Evolutionary conservation across 768 basidiomycete species (phyloP), one percentile per base, ranked within the genome.

Genomic region (Omphalotus guepiniiformis): DNA sequence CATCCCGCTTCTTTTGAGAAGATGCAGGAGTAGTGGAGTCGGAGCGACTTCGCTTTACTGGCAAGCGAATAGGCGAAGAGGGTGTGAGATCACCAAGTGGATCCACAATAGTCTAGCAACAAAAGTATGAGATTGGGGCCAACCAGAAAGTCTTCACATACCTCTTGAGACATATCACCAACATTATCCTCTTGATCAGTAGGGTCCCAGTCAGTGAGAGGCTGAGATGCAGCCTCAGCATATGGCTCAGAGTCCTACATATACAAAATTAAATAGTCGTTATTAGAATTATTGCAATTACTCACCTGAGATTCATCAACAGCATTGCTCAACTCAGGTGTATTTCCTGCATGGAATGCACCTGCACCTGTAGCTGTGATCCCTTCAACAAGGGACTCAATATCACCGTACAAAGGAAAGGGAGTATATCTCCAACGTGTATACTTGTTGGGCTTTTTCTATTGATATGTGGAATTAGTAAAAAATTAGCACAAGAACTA

Each of bases 331-430:
- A 18, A 6, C 9, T 42, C 41, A 11, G 41, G 13, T 4, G 23
- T 13, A 9, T 16, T 16, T 6, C 16, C 55, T 21, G 51, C 22
- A 42, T 45, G 47, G 45, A 57, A 55, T 21, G 51, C 55, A 28
- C 30, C 45, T 23, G 40, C 47, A 3, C 55, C 56, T 32, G 48
- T 56, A 2, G 55, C 54, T 35, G 55, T 43, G 37, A 39, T 19
- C 15, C 43, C 48, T 2, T 45, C 19, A 13, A 56, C 42, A 41
- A 56, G 54, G 16, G 25, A 38, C 12, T 40, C 4, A 12, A 56
- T 42, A 13, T 47, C 42, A 49, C 52, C 42, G 32, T 51, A 53
- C 18, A 53, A 42, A 4, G 55, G 56, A 25, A 58, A 58, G 9
- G 42, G 27, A 16, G 16, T 53, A 5, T 45, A 51, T 18, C 41